phyloP scores from a whole-genome alignment of 371 early-diverging fungal genomes.

The Lichtheimia ornata region DNA sequence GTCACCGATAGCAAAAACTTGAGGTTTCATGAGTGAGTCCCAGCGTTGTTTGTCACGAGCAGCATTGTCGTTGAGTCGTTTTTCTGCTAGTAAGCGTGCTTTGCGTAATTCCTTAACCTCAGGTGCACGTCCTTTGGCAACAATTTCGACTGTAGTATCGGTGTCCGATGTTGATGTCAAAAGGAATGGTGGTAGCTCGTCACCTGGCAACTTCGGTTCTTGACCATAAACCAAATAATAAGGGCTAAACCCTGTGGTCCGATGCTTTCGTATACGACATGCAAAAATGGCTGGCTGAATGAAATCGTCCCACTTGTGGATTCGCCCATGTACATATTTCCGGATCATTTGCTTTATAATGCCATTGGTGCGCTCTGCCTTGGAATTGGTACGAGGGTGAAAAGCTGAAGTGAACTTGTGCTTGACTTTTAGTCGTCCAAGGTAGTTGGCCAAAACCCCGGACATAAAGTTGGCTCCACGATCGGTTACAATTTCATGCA shows the following conservation, averaged over 20 bases:
- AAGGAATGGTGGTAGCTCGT: not conserved
- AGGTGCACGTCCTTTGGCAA: not conserved
- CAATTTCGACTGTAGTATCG: not conserved
- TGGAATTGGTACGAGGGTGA: slow-evolving; percentile 25
- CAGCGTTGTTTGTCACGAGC: too few species aligned
- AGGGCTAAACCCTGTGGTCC: slow-evolving; percentile 12
- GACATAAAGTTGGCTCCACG: slow-evolving; percentile 25
- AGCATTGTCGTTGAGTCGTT: slow-evolving; percentile 2
- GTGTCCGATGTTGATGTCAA: not conserved
- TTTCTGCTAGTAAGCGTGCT: not conserved
- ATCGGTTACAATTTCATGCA: slow-evolving; percentile 25
- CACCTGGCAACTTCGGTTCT: slow-evolving; percentile 3
- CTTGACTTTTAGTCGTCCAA: slow-evolving; percentile 8
- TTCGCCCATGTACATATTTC: slow-evolving; percentile 2
- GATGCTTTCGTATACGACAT: too few species aligned
- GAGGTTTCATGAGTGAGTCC: too few species aligned
- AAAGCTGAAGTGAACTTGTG: slow-evolving; percentile 26
- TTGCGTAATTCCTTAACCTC: not conserved
- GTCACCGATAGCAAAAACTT: too few species aligned
- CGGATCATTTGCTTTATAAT: slow-evolving; percentile 8
- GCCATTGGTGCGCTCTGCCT: slow-evolving; percentile 23
- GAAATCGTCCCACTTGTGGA: slow-evolving; percentile 13
- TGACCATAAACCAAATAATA: slow-evolving; percentile 14
- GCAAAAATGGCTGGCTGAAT: slow-evolving; percentile 16
- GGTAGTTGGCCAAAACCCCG: not conserved